These are phyloP conservation scores for Posidonia australis DNA, from an alignment of 106 monocot species.

Conservation along the genomic window DNA sequence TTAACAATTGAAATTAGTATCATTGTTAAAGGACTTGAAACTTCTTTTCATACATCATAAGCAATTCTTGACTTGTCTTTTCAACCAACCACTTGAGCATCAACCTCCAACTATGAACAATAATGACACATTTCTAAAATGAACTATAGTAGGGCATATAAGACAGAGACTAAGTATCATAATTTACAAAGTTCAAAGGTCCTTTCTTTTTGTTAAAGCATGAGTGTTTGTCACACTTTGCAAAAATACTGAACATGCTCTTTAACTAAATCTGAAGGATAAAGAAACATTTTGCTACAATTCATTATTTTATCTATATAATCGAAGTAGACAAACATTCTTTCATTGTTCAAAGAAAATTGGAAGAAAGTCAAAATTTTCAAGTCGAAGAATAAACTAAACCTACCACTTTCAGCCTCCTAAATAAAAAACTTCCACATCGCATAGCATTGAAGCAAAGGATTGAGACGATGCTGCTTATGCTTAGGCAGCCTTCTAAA, in stretches of 20 bases:
- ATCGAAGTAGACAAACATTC: too few relatives aligned
- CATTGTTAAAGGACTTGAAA: constrained; percentile 9
- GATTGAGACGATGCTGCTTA: too few relatives aligned
- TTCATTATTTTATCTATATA: too few relatives aligned
- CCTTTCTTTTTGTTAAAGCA: constrained; percentile 95
- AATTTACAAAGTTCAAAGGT: constrained; percentile 68
- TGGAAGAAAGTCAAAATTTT: too few relatives aligned
- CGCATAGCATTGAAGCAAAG: too few relatives aligned
- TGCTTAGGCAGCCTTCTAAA: too few relatives aligned
- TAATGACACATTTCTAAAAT: constrained; percentile 9
- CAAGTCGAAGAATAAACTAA: too few relatives aligned
- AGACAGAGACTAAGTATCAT: neutral
- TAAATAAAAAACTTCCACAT: too few relatives aligned
- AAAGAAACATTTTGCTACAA: too few relatives aligned
- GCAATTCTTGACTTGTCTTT: constrained; percentile 88
- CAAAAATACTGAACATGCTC: neutral
- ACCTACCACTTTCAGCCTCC: too few relatives aligned
- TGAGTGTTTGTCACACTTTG: constrained; percentile 96
- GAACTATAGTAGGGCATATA: neutral
- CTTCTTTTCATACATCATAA: constrained; percentile 93
- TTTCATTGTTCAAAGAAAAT: too few relatives aligned
- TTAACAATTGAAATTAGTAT: neutral
- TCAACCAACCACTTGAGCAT: constrained; percentile 83
- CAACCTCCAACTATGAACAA: constrained; percentile 55
- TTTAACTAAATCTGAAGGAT: neutral